phyloP scores from a whole-genome alignment of 345 rosid genomes.

The Geranium brycei region DNA sequence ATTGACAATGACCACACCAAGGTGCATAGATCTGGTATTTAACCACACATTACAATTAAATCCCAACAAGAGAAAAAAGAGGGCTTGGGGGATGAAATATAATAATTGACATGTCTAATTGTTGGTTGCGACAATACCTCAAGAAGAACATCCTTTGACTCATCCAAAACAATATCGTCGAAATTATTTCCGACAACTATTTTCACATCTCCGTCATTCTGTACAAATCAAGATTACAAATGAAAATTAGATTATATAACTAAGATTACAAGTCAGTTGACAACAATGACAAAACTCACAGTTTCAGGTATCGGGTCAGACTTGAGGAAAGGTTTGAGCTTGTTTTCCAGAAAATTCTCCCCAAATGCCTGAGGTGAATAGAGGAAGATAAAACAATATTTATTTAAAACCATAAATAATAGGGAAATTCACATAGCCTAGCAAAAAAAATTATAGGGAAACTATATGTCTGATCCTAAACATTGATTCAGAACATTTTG shows the following conservation, averaged over 20 bases:
- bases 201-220: constrained; percentile 97
- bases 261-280: constrained; percentile 1
- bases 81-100: background rate
- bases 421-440: too few species aligned
- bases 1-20: constrained; percentile 99
- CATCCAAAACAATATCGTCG: constrained; percentile 84
- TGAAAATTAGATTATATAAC: too few species aligned
- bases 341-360: constrained; percentile 57
- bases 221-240: constrained; percentile 6
- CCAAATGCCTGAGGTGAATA: constrained; percentile 43
- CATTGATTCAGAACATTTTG: too few species aligned
- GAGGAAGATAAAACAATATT: background rate
- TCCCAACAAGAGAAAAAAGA: constrained; percentile 1
- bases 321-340: constrained; percentile 80
- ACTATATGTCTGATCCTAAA: too few species aligned
- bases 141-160: constrained; percentile 89
- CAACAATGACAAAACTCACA: constrained; percentile 26
- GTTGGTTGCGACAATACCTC: constrained; percentile 41
- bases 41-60: constrained; percentile 7
- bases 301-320: constrained; percentile 90
- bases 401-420: background rate
- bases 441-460: too few species aligned
- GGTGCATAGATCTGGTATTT: constrained; percentile 76
- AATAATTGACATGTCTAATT: background rate
- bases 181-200: constrained; percentile 87